A percentile compares a stretch with the other conserved stretches of the same genome.
phyloP scores from a whole-genome alignment of 2,329 filamentous ascomycete genomes.

The Aphanoascus verrucosus region DNA sequence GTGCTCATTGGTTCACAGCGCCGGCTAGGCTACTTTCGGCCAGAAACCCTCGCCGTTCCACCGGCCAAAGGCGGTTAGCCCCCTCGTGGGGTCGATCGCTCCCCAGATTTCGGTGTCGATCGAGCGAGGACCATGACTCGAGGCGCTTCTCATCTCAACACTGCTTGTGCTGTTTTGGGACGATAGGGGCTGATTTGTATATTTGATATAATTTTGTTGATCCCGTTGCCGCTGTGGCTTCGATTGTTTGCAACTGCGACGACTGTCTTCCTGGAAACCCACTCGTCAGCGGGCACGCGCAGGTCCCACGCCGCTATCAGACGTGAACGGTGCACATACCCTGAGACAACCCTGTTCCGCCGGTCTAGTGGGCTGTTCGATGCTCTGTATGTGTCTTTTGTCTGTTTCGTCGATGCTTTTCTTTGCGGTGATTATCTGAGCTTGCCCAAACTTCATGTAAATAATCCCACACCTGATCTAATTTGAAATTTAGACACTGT shows the following conservation, averaged over 20 bases:
- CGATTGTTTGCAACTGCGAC: no score
- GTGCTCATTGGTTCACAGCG: background rate
- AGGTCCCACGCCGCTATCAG: no score
- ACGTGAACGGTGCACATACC: background rate
- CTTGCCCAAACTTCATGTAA: no score
- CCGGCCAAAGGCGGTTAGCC: background rate
- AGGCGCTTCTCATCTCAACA: background rate
- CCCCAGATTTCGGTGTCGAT: constrained; percentile 5
- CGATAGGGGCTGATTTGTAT: background rate
- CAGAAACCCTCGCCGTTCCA: background rate
- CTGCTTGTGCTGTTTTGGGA: background rate
- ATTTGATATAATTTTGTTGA: no score
- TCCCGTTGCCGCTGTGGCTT: background rate
- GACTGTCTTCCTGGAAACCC: no score
- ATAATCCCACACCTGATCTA: no score
- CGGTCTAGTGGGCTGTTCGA: background rate
- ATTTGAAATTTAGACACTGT: no score
- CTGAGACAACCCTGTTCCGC: background rate
- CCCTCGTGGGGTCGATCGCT: constrained; percentile 8
- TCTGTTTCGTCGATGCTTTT: no score
- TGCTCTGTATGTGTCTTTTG: background rate
- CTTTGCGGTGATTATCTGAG: no score
- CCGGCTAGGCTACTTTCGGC: background rate
- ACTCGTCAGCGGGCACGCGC: no score
- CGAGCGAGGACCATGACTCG: background rate